Evolutionary conservation across 148 eudicot species (phyloP), one percentile per base, ranked within the genome.

Genomic region (Camellia japonica): DNA sequence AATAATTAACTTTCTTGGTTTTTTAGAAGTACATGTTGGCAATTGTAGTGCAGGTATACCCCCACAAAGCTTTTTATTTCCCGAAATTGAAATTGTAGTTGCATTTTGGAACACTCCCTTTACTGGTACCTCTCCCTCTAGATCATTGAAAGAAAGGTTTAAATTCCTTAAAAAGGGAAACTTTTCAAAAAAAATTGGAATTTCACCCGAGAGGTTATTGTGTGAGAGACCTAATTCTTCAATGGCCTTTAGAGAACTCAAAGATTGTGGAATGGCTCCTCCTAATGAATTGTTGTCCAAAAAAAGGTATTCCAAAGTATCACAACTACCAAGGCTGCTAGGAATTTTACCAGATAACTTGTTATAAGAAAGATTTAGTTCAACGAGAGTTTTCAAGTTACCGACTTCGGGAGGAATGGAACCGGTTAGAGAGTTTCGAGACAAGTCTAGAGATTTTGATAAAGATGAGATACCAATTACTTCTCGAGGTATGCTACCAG

Each of bases 101-200:
- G 73, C 44, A 74, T 89, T 88, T 23, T 19, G 6, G 54, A 86
- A 88, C 5, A 84, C 84, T 41, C 91, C 91, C 44, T 0, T 15
- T 0, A 18, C 71, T 55, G 91, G 89, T n/a, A 88, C 80, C 49
- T 68, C 75, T 3, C 91, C 89, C 77, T 83, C 87, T 63, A 88
- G 79, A 65, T 59, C 46, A 23, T 88, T 88, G 78, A 77, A 73
- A 2, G 91, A 88, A 11, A 88, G 62, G 64, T 81, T 80, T 68
- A 80, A 18, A 52, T 78, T 43, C 42, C 49, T 19, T 11, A 82
- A 55, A 58, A 66, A 62, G 9, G 77, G 30, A 64, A 86, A 62
- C 12, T 46, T 59, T 13, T 62, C 78, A 6, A 87, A 64, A 74
- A 43, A 84, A 19, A 7, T 54, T 7, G 90, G 90, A 72, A 87